A percentile compares a stretch with the other conserved stretches of the same genome.
phyloP scores from a whole-genome alignment of 345 rosid genomes.

The Eucalyptus erythrocorys region DNA sequence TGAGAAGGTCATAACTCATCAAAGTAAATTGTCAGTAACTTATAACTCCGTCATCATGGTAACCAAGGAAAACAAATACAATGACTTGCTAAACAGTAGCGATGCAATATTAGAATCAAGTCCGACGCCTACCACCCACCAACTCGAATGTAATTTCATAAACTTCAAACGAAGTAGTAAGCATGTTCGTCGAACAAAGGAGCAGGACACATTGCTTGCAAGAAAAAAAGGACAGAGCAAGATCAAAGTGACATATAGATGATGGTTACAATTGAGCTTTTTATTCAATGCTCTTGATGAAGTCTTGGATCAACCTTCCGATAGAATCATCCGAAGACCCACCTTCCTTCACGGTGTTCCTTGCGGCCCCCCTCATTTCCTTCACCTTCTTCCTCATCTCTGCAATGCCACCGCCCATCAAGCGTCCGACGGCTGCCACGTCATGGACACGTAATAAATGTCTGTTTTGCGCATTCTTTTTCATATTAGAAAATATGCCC shows the following conservation, averaged over 20 bases:
- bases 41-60: too few relatives aligned
- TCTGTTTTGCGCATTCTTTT: too few relatives aligned
- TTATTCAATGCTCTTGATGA: background rate
- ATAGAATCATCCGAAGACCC: slow-evolving; percentile 20
- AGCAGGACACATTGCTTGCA: background rate
- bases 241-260: background rate
- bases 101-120: too few relatives aligned
- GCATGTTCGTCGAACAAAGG: background rate
- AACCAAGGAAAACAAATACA: too few relatives aligned
- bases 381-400: slow-evolving; percentile 8
- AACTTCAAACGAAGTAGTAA: background rate
- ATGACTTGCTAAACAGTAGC: too few relatives aligned
- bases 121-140: too few relatives aligned
- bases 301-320: slow-evolving; percentile 4
- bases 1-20: too few relatives aligned
- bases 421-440: background rate
- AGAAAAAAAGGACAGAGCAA: background rate
- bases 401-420: slow-evolving; percentile 11
- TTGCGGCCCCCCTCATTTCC: slow-evolving; percentile 8
- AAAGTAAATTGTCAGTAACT: too few relatives aligned
- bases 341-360: slow-evolving; percentile 7
- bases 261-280: background rate
- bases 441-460: too few relatives aligned
- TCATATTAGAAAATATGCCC: too few relatives aligned
- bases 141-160: too few relatives aligned